Evolutionary conservation across 495 filamentous ascomycete genomes (phyloP), one percentile per base, ranked within the genome.

Genomic region (Bacidia rubella): DNA sequence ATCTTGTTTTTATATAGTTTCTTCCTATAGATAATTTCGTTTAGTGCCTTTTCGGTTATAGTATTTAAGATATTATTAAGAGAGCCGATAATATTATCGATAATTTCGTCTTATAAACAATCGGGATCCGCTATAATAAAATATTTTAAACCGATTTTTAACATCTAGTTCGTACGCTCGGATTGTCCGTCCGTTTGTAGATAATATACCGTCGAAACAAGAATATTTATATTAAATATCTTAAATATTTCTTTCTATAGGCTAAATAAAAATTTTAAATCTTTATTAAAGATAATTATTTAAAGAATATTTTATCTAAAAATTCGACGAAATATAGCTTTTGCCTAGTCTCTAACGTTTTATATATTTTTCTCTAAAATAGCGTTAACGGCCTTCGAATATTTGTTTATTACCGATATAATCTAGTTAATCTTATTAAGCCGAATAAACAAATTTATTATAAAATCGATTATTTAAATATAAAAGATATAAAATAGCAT

Each of bases 381-480:
- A 39, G n/a, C 9, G 9, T 39, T 39, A 39, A 40, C 11, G 20
- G 48, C 3, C 17, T 25, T 47, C 15, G 26, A 49, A n/a, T 25
- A 38, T 54, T 25, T 29, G n/a, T 50, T 23, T 49, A 26, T 49
- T 25, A 27, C 27, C 27, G 48, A 49, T 23, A 40, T 26, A 50
- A 46, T 17, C 23, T 48, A 26, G 35, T 54, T 50, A 29, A 54
- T 2, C 2, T 27, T 40, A 11, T n/a, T 50, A 49, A 54, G 29
- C 9, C n/a, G 11, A 3, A 40, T 29, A 24, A 26, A 27, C n/a
- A 23, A 48, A 49, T 23, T 27, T 26, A 40, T 27, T 10, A 39
- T 39, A 39, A 39, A 39, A 39, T 39, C n/a, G n/a, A 39, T 39
- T 10, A 39, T 39, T 49, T 47, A 15, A 27, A 50, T 49, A 21